Percentiles rank a stretch among this genome's conserved stretches.
phyloP scores from a whole-genome alignment of 768 basidiomycete genomes.

The Pleurotus citrinopileatus region DNA sequence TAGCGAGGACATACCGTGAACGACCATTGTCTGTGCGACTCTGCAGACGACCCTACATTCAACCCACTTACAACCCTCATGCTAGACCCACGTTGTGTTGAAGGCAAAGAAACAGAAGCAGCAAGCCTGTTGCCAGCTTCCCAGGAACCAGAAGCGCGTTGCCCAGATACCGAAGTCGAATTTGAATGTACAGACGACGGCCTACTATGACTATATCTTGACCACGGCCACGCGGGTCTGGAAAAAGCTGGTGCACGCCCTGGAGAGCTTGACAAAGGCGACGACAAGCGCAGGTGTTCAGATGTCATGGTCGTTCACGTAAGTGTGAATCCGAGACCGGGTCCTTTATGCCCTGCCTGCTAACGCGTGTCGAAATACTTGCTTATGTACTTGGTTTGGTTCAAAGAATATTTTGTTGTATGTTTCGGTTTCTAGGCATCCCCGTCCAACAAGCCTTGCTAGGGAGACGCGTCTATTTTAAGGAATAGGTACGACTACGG shows the following conservation, averaged over 20 bases:
- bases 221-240: slow-evolving; percentile 63
- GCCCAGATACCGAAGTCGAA: slow-evolving; percentile 14
- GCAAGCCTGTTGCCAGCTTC: slow-evolving; percentile 8
- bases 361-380: too few relatives aligned
- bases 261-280: slow-evolving; percentile 42
- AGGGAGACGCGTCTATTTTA: slow-evolving; percentile 10
- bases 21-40: slow-evolving; percentile 52
- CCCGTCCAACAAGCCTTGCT: too few relatives aligned
- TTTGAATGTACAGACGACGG: slow-evolving; percentile 30
- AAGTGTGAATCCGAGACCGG: slow-evolving; percentile 10
- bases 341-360: slow-evolving; percentile 2
- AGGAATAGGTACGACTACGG: slow-evolving; percentile 4
- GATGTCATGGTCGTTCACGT: slow-evolving; percentile 27
- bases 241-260: slow-evolving; percentile 45
- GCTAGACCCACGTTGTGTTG: not conserved
- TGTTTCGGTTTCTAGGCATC: too few relatives aligned
- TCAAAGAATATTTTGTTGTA: too few relatives aligned
- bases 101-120: not conserved
- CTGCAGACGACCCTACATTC: slow-evolving; percentile 27
- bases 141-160: slow-evolving; percentile 14
- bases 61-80: slow-evolving; percentile 23
- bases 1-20: slow-evolving; percentile 44
- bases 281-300: slow-evolving; percentile 34
- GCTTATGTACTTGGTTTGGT: too few relatives aligned
- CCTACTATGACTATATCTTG: slow-evolving; percentile 27